phyloP scores from a whole-genome alignment of 148 eudicot species.

The Rhododendron vialii region DNA sequence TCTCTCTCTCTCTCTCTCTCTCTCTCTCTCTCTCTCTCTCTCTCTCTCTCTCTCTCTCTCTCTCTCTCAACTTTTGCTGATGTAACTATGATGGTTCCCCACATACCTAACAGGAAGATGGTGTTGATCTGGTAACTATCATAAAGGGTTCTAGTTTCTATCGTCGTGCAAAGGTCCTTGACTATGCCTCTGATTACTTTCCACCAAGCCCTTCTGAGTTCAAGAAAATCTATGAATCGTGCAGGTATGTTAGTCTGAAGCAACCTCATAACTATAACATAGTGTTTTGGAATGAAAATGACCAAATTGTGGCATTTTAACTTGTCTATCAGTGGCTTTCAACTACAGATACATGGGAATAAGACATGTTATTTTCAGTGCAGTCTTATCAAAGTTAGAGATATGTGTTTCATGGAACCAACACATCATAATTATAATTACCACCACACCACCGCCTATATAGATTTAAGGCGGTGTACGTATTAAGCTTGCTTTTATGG shows the following conservation, averaged over 20 bases:
- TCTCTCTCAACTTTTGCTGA: not conserved
- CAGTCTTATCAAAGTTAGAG: not conserved
- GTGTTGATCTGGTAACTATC: conserved; percentile 39
- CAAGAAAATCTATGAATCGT: conserved; percentile 13
- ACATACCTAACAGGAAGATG: conserved; percentile 39
- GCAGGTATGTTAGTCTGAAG: conserved; percentile 27
- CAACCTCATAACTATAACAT: not conserved
- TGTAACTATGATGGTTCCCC: not conserved
- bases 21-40: not conserved
- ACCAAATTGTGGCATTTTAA: not conserved
- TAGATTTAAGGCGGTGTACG: not conserved
- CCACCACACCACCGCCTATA: not conserved
- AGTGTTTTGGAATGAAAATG: not conserved
- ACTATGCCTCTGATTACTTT: conserved; percentile 38
- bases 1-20: not conserved
- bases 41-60: conserved; percentile 1
- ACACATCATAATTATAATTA: not conserved
- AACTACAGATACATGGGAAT: not conserved
- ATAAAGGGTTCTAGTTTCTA: conserved; percentile 47
- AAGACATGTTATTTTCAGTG: not conserved
- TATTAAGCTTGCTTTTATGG: not conserved
- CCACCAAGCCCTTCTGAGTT: conserved; percentile 49
- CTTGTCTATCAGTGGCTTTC: not conserved
- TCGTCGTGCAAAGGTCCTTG: conserved; percentile 36
- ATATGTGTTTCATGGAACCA: not conserved